Evolutionary conservation across 176 grass and related monocot genomes (phyloP).

Genomic region (Carex scoparia): DNA sequence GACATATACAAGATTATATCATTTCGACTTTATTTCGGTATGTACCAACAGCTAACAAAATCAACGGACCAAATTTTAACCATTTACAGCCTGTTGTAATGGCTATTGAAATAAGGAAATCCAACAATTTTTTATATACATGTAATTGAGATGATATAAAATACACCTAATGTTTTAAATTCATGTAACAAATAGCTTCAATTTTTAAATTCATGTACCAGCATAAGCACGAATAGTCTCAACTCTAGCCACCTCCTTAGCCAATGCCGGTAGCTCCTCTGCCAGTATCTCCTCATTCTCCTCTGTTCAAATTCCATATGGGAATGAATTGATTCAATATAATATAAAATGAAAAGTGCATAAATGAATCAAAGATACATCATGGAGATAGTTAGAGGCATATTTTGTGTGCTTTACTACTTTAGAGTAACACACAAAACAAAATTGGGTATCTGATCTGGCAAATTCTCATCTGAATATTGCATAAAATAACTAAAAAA

Average conservation of each 20-base stretch:
- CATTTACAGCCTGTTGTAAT: neutral
- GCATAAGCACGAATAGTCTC: slow-evolving; percentile 66
- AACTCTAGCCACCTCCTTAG: slow-evolving; percentile 74
- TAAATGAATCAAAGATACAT: neutral
- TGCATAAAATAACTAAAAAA: neutral
- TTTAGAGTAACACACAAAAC: neutral
- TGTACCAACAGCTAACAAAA: neutral
- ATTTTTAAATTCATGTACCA: slow-evolving; percentile 22
- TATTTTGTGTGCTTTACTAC: neutral
- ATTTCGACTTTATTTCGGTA: neutral
- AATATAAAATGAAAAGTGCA: neutral
- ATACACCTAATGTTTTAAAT: neutral
- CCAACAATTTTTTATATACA: neutral
- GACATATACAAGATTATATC: neutral
- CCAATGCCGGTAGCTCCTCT: slow-evolving; percentile 62
- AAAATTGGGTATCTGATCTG: neutral
- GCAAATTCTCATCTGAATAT: neutral
- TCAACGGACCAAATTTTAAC: neutral
- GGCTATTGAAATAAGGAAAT: neutral
- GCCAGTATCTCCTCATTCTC: slow-evolving; percentile 37
- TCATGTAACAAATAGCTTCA: neutral
- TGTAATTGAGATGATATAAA: neutral
- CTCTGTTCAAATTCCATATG: slow-evolving; percentile 29
- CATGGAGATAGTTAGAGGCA: neutral
- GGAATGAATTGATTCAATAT: neutral